Percentiles rank a stretch among this genome's conserved stretches.
Evolutionary conservation across 2,329 filamentous ascomycete species (phyloP).

Genomic region (Camillea tinctor): DNA sequence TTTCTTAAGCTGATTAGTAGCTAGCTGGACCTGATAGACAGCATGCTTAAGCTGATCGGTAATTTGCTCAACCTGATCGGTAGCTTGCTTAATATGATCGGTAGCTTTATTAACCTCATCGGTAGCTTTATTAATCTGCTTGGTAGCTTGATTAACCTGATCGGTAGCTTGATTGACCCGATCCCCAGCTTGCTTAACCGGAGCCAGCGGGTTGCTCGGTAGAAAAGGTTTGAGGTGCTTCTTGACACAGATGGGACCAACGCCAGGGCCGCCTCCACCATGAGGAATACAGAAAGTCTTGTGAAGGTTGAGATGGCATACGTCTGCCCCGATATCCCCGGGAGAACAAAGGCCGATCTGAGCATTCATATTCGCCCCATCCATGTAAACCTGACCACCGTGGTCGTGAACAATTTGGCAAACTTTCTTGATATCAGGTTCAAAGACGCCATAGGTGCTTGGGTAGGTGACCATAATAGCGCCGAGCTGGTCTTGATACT

Average conservation of each 20-base stretch:
- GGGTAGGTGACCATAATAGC: constrained; percentile 98
- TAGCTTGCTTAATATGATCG: too few relatives aligned
- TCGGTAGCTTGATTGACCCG: too few relatives aligned
- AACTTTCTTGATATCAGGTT: constrained; percentile 81
- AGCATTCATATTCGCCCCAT: constrained; percentile 97
- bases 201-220: constrained; percentile 51
- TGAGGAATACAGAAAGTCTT: constrained; percentile 99
- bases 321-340: constrained; percentile 91
- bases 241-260: constrained; percentile 91
- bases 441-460: constrained; percentile 92
- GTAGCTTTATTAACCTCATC: too few relatives aligned
- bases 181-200: neutral
- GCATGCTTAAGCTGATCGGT: too few relatives aligned
- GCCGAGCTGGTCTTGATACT: constrained; percentile 79
- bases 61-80: too few relatives aligned
- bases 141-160: too few relatives aligned
- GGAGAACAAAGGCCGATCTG: constrained; percentile 95
- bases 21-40: too few relatives aligned
- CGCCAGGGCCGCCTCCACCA: constrained; percentile 88
- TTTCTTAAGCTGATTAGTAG: too few relatives aligned
- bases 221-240: constrained; percentile 74
- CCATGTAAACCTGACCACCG: constrained; percentile 97
- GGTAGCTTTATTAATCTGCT: too few relatives aligned
- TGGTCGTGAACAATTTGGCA: constrained; percentile 83
- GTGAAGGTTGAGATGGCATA: constrained; percentile 96